Percentiles rank a stretch among this genome's conserved stretches.
Conservation (phyloP, 495 filamentous ascomycete genomes). For the Hypoxylon lienhwacheense region DNA sequence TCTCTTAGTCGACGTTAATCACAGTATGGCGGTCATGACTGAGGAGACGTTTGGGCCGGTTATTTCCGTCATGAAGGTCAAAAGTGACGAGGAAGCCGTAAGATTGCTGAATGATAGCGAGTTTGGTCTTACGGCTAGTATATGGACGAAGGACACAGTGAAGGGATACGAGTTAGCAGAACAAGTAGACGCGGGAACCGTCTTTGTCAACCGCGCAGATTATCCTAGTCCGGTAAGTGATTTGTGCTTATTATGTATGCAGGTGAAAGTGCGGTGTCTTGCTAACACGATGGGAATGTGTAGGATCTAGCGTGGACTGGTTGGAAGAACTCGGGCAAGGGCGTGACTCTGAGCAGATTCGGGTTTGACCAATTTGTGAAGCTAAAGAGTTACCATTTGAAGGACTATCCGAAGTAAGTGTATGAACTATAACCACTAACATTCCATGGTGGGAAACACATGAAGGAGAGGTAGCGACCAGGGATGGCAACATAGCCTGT, state of each 20-base stretch:
- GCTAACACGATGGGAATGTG: conserved; percentile 27
- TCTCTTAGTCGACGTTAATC: conserved; percentile 77
- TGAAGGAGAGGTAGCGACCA: not conserved
- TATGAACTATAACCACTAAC: conserved; percentile 28
- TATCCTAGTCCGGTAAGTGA: conserved; percentile 84
- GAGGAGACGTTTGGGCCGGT: conserved; percentile 97
- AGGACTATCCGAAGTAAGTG: conserved; percentile 77
- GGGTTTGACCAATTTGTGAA: conserved; percentile 95
- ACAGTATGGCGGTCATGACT: conserved; percentile 86
- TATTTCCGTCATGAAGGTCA: conserved; percentile 92
- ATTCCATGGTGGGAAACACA: not conserved
- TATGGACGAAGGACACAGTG: conserved; percentile 90
- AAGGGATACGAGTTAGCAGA: conserved; percentile 78
- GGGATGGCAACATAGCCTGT: conserved; percentile 18
- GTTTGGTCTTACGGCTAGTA: conserved; percentile 92
- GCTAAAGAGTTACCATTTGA: conserved; percentile 94
- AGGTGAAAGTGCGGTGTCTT: conserved; percentile 10
- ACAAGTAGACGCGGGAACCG: conserved; percentile 87
- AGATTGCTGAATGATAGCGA: conserved; percentile 91
- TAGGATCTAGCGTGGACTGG: conserved; percentile 97
- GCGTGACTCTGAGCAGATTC: conserved; percentile 82
- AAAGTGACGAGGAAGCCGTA: conserved; percentile 79
- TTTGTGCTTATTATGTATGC: conserved; percentile 30
- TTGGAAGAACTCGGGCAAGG: conserved; percentile 95
- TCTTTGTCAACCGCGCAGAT: conserved; percentile 94